Percentiles rank a stretch among this genome's conserved stretches.
Evolutionary conservation across 2,329 filamentous ascomycete species (phyloP).

Genomic region (Ceratocystis variospora): DNA sequence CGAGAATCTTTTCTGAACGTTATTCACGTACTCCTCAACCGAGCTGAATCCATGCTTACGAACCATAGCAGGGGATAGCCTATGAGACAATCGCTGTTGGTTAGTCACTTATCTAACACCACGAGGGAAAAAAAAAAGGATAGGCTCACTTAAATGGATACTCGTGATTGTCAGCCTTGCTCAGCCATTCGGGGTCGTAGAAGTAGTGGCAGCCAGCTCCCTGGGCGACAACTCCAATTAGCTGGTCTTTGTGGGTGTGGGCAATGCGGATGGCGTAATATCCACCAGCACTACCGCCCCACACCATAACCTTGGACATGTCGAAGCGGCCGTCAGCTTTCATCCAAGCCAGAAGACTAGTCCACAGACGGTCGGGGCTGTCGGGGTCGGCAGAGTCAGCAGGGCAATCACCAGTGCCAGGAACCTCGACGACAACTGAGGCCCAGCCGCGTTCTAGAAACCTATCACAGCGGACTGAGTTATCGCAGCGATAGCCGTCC

Average conservation of each 20-base stretch:
- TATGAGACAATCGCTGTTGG: constrained; percentile 21
- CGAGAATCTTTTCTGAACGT: constrained; percentile 47
- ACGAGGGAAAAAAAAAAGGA: neutral
- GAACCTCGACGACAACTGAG: constrained; percentile 44
- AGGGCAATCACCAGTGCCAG: constrained; percentile 44
- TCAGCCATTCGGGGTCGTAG: constrained; percentile 41
- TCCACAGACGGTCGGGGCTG: constrained; percentile 48
- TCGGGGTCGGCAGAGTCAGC: constrained; percentile 46
- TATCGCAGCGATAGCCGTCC: constrained; percentile 50
- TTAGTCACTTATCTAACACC: constrained; percentile 10
- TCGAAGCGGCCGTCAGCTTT: constrained; percentile 37
- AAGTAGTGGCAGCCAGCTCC: constrained; percentile 44
- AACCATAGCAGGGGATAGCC: constrained; percentile 41
- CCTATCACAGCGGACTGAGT: constrained; percentile 46
- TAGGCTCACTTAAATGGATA: constrained; percentile 43
- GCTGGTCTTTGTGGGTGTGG: constrained; percentile 44
- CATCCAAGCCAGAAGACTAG: constrained; percentile 49
- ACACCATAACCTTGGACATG: constrained; percentile 42
- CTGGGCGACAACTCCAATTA: constrained; percentile 45
- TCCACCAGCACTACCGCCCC: constrained; percentile 52
- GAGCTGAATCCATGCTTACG: constrained; percentile 48
- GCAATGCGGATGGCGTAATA: constrained; percentile 57
- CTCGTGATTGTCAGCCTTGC: constrained; percentile 49
- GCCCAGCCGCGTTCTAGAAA: constrained; percentile 51
- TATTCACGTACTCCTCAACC: constrained; percentile 41